Percentiles rank a stretch among this genome's conserved stretches.
phyloP scores from a whole-genome alignment of 345 rosid genomes.

The Cardiospermum halicacabum region DNA sequence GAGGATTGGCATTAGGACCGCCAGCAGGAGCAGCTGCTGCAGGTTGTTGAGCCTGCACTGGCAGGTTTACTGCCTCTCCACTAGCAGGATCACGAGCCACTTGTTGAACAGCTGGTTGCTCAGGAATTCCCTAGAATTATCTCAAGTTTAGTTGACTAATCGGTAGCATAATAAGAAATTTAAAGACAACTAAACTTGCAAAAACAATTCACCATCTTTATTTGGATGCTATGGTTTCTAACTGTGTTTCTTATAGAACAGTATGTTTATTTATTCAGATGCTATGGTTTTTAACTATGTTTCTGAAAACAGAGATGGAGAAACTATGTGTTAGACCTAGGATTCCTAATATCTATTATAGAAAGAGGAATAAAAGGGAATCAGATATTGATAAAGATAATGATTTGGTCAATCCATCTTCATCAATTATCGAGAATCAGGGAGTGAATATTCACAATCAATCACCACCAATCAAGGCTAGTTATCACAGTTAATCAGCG shows the following conservation, averaged over 20 bases:
- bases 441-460: too few species aligned
- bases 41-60: constrained; percentile 34
- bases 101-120: constrained; percentile 49
- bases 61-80: constrained; percentile 37
- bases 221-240: neutral
- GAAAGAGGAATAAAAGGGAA: neutral
- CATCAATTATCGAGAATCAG: too few species aligned
- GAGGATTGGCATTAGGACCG: constrained; percentile 60
- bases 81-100: constrained; percentile 31
- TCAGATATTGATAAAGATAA: too few species aligned
- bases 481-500: too few species aligned
- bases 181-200: constrained; percentile 1
- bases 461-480: too few species aligned
- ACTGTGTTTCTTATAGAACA: neutral
- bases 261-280: too few species aligned
- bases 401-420: too few species aligned
- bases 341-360: too few species aligned
- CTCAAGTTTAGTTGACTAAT: neutral
- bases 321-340: too few species aligned
- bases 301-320: too few species aligned
- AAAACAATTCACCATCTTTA: neutral
- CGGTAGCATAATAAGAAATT: neutral
- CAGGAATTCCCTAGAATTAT: constrained; percentile 50
- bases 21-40: constrained; percentile 32
- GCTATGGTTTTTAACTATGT: too few species aligned